These are phyloP conservation scores for Leccinum angustisporum DNA, from an alignment of 1,284 basidiomycete species.

Conservation along the genomic window DNA sequence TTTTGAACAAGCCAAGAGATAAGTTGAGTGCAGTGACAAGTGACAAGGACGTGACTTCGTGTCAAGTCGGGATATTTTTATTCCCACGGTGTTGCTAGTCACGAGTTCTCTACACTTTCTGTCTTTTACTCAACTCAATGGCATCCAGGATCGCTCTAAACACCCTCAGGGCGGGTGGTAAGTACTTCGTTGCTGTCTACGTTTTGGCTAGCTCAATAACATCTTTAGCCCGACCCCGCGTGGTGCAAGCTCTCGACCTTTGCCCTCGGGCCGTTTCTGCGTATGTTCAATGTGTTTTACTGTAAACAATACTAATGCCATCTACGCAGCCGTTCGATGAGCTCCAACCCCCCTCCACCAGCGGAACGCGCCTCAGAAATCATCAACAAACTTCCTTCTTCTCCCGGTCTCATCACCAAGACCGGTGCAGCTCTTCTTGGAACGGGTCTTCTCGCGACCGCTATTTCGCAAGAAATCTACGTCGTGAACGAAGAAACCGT, in stretches of 20 bases:
- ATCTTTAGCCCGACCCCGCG: conserved; percentile 53
- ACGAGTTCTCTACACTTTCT: conserved; percentile 26
- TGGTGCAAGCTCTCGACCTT: conserved; percentile 31
- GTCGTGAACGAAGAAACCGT: conserved; percentile 97
- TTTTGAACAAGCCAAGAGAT: too few species aligned
- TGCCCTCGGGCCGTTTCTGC: conserved; percentile 45
- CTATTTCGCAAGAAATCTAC: conserved; percentile 97
- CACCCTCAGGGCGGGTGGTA: conserved; percentile 63
- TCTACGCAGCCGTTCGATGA: conserved; percentile 60
- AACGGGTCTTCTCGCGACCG: conserved; percentile 86
- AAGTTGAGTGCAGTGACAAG: neutral
- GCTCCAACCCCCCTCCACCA: conserved; percentile 68
- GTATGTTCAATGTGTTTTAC: conserved; percentile 43
- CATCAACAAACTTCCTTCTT: conserved; percentile 90
- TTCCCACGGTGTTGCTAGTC: conserved; percentile 37
- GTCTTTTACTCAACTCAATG: conserved; percentile 40
- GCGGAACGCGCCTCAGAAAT: conserved; percentile 89
- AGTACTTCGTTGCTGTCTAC: conserved; percentile 16
- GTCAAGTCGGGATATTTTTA: conserved; percentile 43
- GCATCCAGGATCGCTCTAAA: conserved; percentile 70
- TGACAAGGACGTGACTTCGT: conserved; percentile 20
- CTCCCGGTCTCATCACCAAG: conserved; percentile 89
- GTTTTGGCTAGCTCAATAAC: neutral
- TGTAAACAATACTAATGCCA: too few species aligned
- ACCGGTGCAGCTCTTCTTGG: conserved; percentile 91